phyloP scores from a whole-genome alignment of 2,329 filamentous ascomycete genomes.

The Fusarium sp. region DNA sequence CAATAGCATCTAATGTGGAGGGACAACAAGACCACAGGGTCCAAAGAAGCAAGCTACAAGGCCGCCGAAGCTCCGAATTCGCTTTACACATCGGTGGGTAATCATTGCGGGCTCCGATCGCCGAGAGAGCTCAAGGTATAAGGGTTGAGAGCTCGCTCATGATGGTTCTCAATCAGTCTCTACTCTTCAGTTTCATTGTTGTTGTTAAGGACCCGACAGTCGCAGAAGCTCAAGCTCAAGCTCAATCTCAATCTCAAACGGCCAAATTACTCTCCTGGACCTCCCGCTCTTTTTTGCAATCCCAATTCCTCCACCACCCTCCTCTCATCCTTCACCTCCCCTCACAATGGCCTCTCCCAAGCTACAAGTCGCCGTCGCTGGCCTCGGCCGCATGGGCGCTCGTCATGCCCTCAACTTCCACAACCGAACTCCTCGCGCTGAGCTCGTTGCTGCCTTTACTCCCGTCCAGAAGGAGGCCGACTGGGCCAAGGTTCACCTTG shows the following conservation, averaged over 20 bases:
- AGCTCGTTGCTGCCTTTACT: constrained; percentile 49
- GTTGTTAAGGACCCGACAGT: neutral
- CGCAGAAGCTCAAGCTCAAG: neutral
- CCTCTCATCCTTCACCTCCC: neutral
- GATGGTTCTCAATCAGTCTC: neutral
- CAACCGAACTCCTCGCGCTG: constrained; percentile 44
- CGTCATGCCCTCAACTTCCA: constrained; percentile 49
- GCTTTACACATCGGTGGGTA: constrained; percentile 5
- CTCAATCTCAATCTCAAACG: neutral
- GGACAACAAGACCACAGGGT: neutral
- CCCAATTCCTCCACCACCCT: neutral
- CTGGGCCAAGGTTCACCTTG: constrained; percentile 44
- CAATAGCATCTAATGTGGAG: neutral
- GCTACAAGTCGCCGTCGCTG: constrained; percentile 46
- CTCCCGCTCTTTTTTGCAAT: neutral
- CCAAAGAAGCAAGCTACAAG: neutral
- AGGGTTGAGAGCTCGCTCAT: constrained; percentile 28
- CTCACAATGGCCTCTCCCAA: constrained; percentile 43
- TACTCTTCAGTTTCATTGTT: constrained; percentile 7
- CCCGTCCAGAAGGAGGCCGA: constrained; percentile 46
- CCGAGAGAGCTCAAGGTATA: constrained; percentile 22
- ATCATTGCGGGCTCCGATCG: neutral
- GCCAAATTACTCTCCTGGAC: constrained; percentile 1
- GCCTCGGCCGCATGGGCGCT: constrained; percentile 49
- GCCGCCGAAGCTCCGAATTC: constrained; percentile 22